phyloP scores from a whole-genome alignment of 306 rosid genomes.

The Citrullus mucosospermus region DNA sequence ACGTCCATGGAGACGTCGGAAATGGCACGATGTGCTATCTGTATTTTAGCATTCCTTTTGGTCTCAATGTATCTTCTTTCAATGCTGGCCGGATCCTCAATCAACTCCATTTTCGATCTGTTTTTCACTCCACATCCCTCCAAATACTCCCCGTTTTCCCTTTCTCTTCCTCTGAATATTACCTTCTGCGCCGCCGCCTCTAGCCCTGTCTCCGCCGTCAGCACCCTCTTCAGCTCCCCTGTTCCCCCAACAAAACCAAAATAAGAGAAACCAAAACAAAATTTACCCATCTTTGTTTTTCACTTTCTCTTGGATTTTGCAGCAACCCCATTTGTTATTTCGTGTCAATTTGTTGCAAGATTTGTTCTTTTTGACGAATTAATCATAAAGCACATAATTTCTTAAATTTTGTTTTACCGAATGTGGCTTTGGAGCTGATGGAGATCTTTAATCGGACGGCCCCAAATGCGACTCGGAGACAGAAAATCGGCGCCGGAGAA shows the following conservation, averaged over 20 bases:
- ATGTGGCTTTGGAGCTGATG: slow-evolving; percentile 43
- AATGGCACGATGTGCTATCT: slow-evolving; percentile 45
- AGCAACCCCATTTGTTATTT: background rate
- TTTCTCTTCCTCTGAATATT: slow-evolving; percentile 46
- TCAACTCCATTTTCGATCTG: slow-evolving; percentile 42
- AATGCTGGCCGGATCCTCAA: slow-evolving; percentile 62
- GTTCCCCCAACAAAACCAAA: background rate
- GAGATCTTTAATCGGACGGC: slow-evolving; percentile 50
- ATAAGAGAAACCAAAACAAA: background rate
- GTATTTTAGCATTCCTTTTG: slow-evolving; percentile 44
- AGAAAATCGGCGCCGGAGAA: slow-evolving; percentile 16
- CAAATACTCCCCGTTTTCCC: slow-evolving; percentile 51
- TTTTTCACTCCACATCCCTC: slow-evolving; percentile 69
- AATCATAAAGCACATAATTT: background rate
- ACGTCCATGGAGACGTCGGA: slow-evolving; percentile 28
- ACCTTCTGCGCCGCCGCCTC: slow-evolving; percentile 43
- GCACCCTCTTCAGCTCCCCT: slow-evolving; percentile 77
- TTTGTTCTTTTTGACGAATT: background rate
- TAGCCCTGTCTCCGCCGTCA: slow-evolving; percentile 47
- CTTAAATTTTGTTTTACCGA: slow-evolving; percentile 24
- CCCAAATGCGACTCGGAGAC: slow-evolving; percentile 51
- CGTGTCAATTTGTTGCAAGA: background rate
- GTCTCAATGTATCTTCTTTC: slow-evolving; percentile 41
- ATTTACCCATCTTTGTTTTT: too few species aligned
- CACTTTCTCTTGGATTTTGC: background rate